Conservation (phyloP, 2,329 filamentous ascomycete species). For the Helotiales sp. region DNA sequence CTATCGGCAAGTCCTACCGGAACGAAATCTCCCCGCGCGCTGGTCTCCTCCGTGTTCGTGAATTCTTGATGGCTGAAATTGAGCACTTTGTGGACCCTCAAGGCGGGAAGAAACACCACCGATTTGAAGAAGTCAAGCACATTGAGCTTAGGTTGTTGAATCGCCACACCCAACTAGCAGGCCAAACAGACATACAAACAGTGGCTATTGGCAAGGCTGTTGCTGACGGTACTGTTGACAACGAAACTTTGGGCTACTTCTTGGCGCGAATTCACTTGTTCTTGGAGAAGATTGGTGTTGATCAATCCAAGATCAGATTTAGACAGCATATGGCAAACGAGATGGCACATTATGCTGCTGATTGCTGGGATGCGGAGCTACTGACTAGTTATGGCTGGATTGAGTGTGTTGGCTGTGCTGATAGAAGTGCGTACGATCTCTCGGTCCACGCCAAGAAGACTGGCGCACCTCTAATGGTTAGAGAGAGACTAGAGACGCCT, state of each 20-base stretch:
- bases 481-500: slow-evolving; percentile 77
- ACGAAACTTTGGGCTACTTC: slow-evolving; percentile 98
- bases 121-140: slow-evolving; percentile 83
- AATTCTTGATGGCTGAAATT: slow-evolving; percentile 99
- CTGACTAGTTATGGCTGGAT: slow-evolving; percentile 94
- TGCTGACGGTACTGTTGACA: slow-evolving; percentile 79
- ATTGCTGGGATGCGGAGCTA: slow-evolving; percentile 98
- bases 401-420: slow-evolving; percentile 96
- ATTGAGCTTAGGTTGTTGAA: slow-evolving; percentile 83
- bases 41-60: slow-evolving; percentile 88
- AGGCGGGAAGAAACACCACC: slow-evolving; percentile 88
- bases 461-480: slow-evolving; percentile 79
- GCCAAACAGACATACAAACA: slow-evolving; percentile 73
- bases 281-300: slow-evolving; percentile 83
- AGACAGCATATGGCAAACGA: slow-evolving; percentile 93
- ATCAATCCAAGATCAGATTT: slow-evolving; percentile 87
- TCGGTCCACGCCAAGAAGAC: slow-evolving; percentile 93
- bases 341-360: slow-evolving; percentile 91
- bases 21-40: slow-evolving; percentile 96
- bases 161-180: slow-evolving; percentile 80
- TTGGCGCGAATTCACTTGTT: slow-evolving; percentile 91
- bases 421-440: slow-evolving; percentile 92
- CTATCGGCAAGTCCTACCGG: slow-evolving; percentile 95
- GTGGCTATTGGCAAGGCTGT: slow-evolving; percentile 87
- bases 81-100: slow-evolving; percentile 97